Base-by-base conservation (phyloP, 805 yeast species). In the Ogataea pignaliae region DNA sequence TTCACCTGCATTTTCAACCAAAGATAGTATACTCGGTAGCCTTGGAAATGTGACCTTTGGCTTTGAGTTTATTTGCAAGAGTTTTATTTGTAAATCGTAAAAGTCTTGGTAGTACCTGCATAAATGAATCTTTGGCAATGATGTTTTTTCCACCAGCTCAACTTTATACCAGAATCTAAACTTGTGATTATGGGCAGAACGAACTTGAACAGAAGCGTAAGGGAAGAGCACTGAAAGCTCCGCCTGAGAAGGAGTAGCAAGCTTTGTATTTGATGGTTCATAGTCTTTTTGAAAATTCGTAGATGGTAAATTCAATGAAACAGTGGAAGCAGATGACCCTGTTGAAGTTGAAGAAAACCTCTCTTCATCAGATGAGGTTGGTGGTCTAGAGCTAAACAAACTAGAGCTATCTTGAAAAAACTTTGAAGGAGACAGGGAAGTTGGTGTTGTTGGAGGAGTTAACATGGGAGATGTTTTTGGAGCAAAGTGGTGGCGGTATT, bases 101-200 rank as follows among this genome's bases (percentile, higher is more conserved):
- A 76, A 74, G 50, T 76, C 81, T 53, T 72, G 76, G 51, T 75
- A 76, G 55, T 70, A 75, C 14, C 79, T 63, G 47, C 77, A 70
- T 16, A 76, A 55, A 40, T 67, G 66, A 44, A 69, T 62, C 36
- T 64, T 61, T 33, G 61, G 58, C 50, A 3, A 14, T 10, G 9
- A 3, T 7, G 9, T 10, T 17, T 64, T 60, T 6, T 54, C 47
- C 18, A n/a, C 13, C n/a, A 34, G 28, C 11, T 35, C 37, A 28
- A 74, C 65, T 42, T 76, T 64, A 51, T 76, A 76, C 79, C 80
- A 76, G 51, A 66, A 73, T 41, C 77, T 53, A n/a, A 73, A 72
- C 35, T 71, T 64, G 47, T 56, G 61, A 17, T 64, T 59, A 16
- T 69, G 65, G 21, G 67, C 74, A 37, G 73, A 69, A 42, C 62